Conservation (phyloP, 805 yeast genomes). For the Starmerella lactis-condensi region DNA sequence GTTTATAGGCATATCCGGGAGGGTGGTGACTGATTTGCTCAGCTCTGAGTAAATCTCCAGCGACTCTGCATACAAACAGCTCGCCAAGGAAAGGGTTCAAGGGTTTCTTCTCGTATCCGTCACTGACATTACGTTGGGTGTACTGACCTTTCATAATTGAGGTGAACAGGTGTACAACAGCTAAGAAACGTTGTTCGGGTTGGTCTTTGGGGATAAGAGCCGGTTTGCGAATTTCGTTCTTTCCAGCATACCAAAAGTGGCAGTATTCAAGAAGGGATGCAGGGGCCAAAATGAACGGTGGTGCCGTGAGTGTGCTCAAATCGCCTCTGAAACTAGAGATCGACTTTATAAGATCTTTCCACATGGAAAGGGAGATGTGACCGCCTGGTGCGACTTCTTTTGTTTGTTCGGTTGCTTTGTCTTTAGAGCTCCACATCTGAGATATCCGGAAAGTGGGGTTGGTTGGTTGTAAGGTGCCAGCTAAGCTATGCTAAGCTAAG, state of each 20-base stretch:
- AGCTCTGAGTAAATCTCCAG: slow-evolving; percentile 57
- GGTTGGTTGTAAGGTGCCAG: no score
- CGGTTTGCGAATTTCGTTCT: slow-evolving; percentile 64
- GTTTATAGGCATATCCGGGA: slow-evolving; percentile 84
- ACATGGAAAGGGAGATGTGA: slow-evolving; percentile 26
- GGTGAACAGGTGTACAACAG: slow-evolving; percentile 79
- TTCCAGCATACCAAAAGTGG: slow-evolving; percentile 91
- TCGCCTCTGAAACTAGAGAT: slow-evolving; percentile 88
- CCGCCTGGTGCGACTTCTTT: no score
- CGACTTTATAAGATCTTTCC: slow-evolving; percentile 83
- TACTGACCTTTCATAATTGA: slow-evolving; percentile 85
- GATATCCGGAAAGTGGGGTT: no score
- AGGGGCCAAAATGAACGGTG: slow-evolving; percentile 87
- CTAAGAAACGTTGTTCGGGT: slow-evolving; percentile 46
- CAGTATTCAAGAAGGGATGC: slow-evolving; percentile 79
- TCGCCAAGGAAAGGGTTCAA: slow-evolving; percentile 93
- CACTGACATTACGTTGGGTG: slow-evolving; percentile 72
- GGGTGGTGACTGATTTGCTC: slow-evolving; percentile 98
- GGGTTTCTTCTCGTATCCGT: slow-evolving; percentile 96
- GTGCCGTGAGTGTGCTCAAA: slow-evolving; percentile 83
- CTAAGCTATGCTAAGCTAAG: no score
- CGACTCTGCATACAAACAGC: slow-evolving; percentile 83
- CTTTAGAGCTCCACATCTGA: no score
- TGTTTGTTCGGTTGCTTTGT: background rate
- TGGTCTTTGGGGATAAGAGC: slow-evolving; percentile 25